A percentile compares a stretch with the other conserved stretches of the same genome.
Conservation (phyloP, 148 eudicot species). For the Spergularia marina region DNA sequence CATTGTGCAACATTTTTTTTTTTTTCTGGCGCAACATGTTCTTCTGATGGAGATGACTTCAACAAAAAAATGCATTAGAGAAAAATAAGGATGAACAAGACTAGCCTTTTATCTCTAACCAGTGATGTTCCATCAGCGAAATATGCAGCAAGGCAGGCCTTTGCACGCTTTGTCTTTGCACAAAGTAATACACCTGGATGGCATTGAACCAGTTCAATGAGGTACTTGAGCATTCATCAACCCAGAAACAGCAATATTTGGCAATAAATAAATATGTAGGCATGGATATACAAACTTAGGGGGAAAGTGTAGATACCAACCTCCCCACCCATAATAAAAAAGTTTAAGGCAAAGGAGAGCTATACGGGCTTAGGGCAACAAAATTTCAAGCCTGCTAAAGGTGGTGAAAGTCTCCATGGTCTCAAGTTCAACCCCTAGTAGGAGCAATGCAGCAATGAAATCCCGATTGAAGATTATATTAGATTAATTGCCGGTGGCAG, state of each 20-base stretch:
- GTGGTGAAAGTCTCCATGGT: too few relatives aligned
- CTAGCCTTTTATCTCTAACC: slow-evolving; percentile 54
- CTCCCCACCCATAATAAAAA: background rate
- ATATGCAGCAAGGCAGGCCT: slow-evolving; percentile 66
- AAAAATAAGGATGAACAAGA: background rate
- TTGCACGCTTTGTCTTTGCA: slow-evolving; percentile 87
- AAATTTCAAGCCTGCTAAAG: background rate
- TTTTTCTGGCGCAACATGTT: background rate
- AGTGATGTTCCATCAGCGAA: slow-evolving; percentile 84
- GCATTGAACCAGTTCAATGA: slow-evolving; percentile 12
- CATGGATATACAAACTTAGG: background rate
- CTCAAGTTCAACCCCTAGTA: too few relatives aligned
- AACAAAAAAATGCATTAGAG: background rate
- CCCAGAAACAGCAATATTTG: slow-evolving; percentile 1
- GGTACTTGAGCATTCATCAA: slow-evolving; percentile 7
- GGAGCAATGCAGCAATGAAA: too few relatives aligned
- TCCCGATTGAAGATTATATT: too few relatives aligned
- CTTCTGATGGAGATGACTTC: background rate
- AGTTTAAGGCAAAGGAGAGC: background rate
- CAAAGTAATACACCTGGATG: slow-evolving; percentile 81
- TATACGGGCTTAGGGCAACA: background rate
- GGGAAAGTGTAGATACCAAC: too few relatives aligned
- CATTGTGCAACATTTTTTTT: too few relatives aligned
- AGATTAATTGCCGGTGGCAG: too few relatives aligned
- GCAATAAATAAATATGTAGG: background rate